These are phyloP conservation scores for Aeminium ludgeri DNA, from an alignment of 495 filamentous ascomycete species.

Conservation along the genomic window DNA sequence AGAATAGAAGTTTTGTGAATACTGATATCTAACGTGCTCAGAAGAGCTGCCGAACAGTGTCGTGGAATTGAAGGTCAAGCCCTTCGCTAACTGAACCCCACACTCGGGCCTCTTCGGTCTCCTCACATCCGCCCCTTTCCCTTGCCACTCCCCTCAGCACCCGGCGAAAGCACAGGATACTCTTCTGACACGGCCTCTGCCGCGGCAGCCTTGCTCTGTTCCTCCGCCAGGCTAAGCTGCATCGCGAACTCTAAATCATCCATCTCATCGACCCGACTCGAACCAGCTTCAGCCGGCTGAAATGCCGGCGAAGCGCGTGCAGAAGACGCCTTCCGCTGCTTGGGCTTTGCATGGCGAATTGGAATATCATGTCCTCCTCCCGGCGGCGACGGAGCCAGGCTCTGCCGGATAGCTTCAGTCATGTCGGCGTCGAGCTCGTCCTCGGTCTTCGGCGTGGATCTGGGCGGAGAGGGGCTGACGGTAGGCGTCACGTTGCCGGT, in stretches of 20 bases:
- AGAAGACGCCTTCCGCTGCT: slow-evolving; percentile 13
- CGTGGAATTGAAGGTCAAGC: background rate
- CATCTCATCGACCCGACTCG: slow-evolving; percentile 32
- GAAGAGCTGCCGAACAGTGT: too few species aligned
- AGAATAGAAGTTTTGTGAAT: too few species aligned
- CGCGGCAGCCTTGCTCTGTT: slow-evolving; percentile 33
- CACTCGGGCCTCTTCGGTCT: background rate
- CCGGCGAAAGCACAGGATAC: slow-evolving; percentile 33
- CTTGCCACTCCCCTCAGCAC: slow-evolving; percentile 26
- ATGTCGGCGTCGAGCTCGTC: slow-evolving; percentile 56
- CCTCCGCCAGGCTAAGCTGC: slow-evolving; percentile 69
- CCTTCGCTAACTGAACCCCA: too few species aligned
- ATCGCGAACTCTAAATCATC: slow-evolving; percentile 74
- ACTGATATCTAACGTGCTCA: too few species aligned
- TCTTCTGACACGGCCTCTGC: slow-evolving; percentile 30
- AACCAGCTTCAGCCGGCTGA: slow-evolving; percentile 4
- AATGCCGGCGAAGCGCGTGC: slow-evolving; percentile 7
- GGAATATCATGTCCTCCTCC: too few species aligned
- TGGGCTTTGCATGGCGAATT: slow-evolving; percentile 22
- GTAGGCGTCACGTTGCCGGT: slow-evolving; percentile 6
- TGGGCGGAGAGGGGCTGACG: slow-evolving; percentile 2
- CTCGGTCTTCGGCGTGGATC: slow-evolving; percentile 28
- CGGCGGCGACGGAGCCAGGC: slow-evolving; percentile 35
- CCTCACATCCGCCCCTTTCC: slow-evolving; percentile 22
- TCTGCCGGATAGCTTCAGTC: slow-evolving; percentile 64